Evolutionary conservation across 306 rosid genomes (phyloP), one percentile per base, ranked within the genome.

Genomic region (Acmispon strigosus): DNA sequence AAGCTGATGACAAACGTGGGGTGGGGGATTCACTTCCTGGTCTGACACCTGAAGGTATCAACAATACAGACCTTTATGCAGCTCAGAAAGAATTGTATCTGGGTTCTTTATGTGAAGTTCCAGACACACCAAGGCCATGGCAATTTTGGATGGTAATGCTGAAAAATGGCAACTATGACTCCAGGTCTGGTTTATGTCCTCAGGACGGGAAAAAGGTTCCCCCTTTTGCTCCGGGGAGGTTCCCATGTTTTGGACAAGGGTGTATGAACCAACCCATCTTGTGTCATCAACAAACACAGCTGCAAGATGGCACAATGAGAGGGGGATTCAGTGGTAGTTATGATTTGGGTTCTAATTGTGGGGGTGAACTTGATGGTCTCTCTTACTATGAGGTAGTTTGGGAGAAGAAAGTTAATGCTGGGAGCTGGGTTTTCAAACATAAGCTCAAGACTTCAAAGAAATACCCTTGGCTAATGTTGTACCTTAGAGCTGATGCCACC

Each of bases 111-210:
- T 90, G 96, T 73, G 78, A 90, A 76, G 87, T 90, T 64, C 8
- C 29, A 8, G 91, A 88, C 69, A 34, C 65, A 10, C 87, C 88
- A 63, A 79, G 17, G 11, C 88, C 91, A 7, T 90, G 96, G 96
- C 96, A 90, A 24, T 90, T 90, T 60, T 90, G 96, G 96, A 90
- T 88, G 96, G 69, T 90, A 65, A 90, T 90, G 96, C 76, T 90
- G n/a, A 90, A 90, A 72, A 90, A 88, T 69, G 95, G 96, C 9
- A 90, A 90, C 64, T 89, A 67, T 41, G 97, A 91, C 81, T 80
- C 87, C 16, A 16, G 6, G 55, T 82, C 93, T 16, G 87, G 83
- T 12, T 51, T 87, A 57, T 88, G 96, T 63, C 97, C 96, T 37
- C 15, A 76, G 34, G 74, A 86, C 43, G 97, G 92, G 52, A 80